phyloP scores from a whole-genome alignment of 73 alveolate genomes.

The Blepharisma japonicum region DNA sequence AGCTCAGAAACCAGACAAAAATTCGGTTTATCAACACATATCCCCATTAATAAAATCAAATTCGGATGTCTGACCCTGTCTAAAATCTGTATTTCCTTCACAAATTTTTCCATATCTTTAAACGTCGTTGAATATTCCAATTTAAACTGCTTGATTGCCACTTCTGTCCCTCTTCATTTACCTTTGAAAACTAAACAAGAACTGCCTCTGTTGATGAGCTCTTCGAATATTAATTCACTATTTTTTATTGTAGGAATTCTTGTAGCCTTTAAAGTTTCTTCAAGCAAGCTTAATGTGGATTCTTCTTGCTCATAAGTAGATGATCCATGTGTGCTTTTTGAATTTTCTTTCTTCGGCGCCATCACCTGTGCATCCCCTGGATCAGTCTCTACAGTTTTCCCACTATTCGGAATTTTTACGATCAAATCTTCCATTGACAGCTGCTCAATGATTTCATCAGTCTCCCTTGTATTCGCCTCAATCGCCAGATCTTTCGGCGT shows the following conservation, averaged over 20 bases:
- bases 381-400: neutral
- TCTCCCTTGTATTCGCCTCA: neutral
- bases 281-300: neutral
- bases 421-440: slow-evolving; percentile 16
- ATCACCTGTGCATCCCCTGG: neutral
- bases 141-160: slow-evolving; percentile 86
- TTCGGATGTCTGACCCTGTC: slow-evolving; percentile 91
- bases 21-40: slow-evolving; percentile 81
- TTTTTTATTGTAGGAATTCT: slow-evolving; percentile 16
- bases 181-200: slow-evolving; percentile 90
- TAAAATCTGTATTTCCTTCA: slow-evolving; percentile 86
- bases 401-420: neutral
- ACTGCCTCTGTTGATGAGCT: slow-evolving; percentile 52
- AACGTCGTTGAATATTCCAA: slow-evolving; percentile 77
- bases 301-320: neutral
- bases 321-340: no score
- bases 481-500: slow-evolving; percentile 21
- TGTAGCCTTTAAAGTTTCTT: neutral
- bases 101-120: slow-evolving; percentile 71
- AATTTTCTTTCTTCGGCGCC: neutral
- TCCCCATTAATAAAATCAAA: slow-evolving; percentile 87
- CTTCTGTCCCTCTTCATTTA: slow-evolving; percentile 85
- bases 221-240: slow-evolving; percentile 13
- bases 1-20: slow-evolving; percentile 81
- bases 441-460: slow-evolving; percentile 26